phyloP scores from a whole-genome alignment of 139 green algal genomes.

The Chlorella sp. region DNA sequence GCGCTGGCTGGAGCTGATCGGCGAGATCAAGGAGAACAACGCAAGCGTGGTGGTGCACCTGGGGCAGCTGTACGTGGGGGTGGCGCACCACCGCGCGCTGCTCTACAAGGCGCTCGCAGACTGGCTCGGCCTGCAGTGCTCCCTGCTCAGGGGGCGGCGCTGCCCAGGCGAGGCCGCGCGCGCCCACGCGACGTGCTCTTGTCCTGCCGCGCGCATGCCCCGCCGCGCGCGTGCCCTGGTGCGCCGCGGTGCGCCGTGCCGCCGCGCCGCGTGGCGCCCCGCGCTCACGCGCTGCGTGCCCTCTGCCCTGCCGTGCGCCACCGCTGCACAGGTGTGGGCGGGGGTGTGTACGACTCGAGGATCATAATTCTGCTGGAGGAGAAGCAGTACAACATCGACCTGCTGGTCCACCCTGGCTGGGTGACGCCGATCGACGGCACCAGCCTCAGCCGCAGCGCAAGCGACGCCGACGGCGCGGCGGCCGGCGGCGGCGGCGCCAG shows the following conservation, averaged over 20 bases:
- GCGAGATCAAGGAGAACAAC: conserved; percentile 1
- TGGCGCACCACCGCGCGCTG: conserved; percentile 73
- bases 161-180: conserved; percentile 2
- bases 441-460: too few relatives aligned
- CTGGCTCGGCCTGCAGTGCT: conserved; percentile 58
- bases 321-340: background rate
- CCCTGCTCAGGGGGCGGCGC: conserved; percentile 52
- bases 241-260: too few relatives aligned
- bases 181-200: background rate
- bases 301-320: background rate
- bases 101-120: conserved; percentile 89
- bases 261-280: too few relatives aligned
- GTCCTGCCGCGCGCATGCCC: background rate
- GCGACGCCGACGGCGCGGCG: too few relatives aligned
- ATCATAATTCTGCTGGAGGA: background rate
- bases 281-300: too few relatives aligned
- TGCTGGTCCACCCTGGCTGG: background rate
- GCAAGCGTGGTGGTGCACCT: conserved; percentile 53
- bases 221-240: background rate
- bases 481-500: too few relatives aligned
- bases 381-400: background rate
- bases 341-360: background rate
- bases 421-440: too few relatives aligned
- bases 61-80: conserved; percentile 59
- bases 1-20: too few relatives aligned